phyloP scores from a whole-genome alignment of 352 stramenopile genomes.

The Thalassiosira oceanica region DNA sequence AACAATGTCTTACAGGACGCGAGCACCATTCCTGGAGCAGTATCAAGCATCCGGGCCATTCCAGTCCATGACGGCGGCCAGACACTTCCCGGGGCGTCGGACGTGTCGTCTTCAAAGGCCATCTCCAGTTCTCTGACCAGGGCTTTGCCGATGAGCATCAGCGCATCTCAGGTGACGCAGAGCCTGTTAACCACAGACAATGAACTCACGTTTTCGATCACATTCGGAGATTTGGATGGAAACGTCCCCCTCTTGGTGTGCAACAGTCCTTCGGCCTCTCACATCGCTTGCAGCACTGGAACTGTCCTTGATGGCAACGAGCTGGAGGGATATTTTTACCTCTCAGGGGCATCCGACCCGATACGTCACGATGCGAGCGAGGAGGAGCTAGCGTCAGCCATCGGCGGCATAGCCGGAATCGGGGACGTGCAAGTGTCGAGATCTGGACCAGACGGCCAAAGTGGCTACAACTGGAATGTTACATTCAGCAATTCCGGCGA shows the following conservation, averaged over 20 bases:
- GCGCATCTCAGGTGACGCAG: constrained; percentile 43
- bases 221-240: constrained; percentile 57
- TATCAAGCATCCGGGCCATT: constrained; percentile 30
- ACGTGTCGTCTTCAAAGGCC: constrained; percentile 17
- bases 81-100: constrained; percentile 33
- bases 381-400: constrained; percentile 52
- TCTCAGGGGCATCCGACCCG: constrained; percentile 67
- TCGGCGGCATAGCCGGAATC: constrained; percentile 67
- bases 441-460: constrained; percentile 65
- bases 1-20: constrained; percentile 49
- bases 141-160: constrained; percentile 47
- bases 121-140: constrained; percentile 35
- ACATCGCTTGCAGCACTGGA: constrained; percentile 39
- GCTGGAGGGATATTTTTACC: constrained; percentile 76
- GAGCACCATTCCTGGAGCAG: constrained; percentile 34
- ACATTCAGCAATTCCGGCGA: constrained; percentile 77
- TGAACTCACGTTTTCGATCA: constrained; percentile 70
- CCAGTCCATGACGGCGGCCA: constrained; percentile 42
- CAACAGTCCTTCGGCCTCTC: constrained; percentile 36
- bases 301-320: constrained; percentile 83
- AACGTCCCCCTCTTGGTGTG: constrained; percentile 75
- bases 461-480: constrained; percentile 80
- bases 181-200: constrained; percentile 48
- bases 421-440: constrained; percentile 72
- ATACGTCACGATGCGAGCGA: constrained; percentile 73